Evolutionary conservation across 805 yeast genomes (phyloP).

Genomic region (Metschnikowia similis): DNA sequence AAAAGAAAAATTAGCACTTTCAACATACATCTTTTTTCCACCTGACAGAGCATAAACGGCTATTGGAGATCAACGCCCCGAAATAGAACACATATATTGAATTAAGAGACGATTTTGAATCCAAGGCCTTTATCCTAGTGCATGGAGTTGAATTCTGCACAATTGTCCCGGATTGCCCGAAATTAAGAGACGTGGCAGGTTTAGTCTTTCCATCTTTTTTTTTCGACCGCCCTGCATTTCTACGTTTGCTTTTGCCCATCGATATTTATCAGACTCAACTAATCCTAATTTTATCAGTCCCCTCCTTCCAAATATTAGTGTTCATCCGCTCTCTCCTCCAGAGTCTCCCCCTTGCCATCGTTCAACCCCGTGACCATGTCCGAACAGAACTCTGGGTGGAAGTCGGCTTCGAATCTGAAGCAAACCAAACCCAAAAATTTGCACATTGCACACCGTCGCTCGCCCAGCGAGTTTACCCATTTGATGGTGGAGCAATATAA

Average conservation of each 20-base stretch:
- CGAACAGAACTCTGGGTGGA: conserved; percentile 7
- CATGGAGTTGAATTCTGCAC: neutral
- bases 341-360: neutral
- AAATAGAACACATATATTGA: neutral
- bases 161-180: neutral
- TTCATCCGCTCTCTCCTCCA: neutral
- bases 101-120: neutral
- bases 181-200: conserved; percentile 1
- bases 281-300: neutral
- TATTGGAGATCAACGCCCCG: neutral
- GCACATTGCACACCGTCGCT: conserved; percentile 94
- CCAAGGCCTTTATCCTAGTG: neutral
- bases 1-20: conserved; percentile 5
- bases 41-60: conserved; percentile 1
- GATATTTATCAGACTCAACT: neutral
- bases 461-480: conserved; percentile 92
- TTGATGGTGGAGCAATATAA: conserved; percentile 87
- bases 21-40: conserved; percentile 3
- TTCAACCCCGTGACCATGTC: conserved; percentile 9
- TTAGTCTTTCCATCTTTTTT: neutral
- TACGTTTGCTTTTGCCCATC: neutral
- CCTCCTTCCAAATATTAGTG: neutral
- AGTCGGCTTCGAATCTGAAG: neutral
- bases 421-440: conserved; percentile 36
- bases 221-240: neutral